A percentile compares a stretch with the other conserved stretches of the same genome.
phyloP scores from a whole-genome alignment of 2,329 filamentous ascomycete genomes.

The Cyphellophora europaea region DNA sequence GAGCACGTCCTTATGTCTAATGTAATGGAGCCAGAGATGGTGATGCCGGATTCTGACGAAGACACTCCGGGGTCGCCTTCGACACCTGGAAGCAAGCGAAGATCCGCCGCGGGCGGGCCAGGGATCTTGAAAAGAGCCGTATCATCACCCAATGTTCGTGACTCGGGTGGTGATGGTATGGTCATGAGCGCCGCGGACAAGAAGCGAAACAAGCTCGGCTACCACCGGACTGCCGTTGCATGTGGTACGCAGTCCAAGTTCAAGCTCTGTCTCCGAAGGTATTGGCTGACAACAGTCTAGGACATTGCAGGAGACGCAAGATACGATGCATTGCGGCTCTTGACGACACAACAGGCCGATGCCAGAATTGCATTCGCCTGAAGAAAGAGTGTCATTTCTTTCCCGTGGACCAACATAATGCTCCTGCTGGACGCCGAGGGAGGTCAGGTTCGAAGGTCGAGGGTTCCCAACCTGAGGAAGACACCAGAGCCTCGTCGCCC shows the following conservation, averaged over 20 bases:
- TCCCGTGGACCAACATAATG: slow-evolving; percentile 67
- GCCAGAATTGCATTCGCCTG: slow-evolving; percentile 84
- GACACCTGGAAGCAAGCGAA: too few relatives aligned
- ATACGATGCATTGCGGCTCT: slow-evolving; percentile 77
- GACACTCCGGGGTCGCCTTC: too few relatives aligned
- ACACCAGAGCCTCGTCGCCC: slow-evolving; percentile 41
- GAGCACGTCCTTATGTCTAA: too few relatives aligned
- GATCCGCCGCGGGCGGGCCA: too few relatives aligned
- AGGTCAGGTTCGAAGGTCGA: slow-evolving; percentile 36
- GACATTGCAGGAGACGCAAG: slow-evolving; percentile 84
- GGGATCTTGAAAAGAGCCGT: neutral
- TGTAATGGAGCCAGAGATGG: neutral
- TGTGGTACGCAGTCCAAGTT: slow-evolving; percentile 81
- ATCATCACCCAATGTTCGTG: slow-evolving; percentile 40
- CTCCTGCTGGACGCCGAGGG: slow-evolving; percentile 40
- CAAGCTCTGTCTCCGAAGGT: too few relatives aligned
- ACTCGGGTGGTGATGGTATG: slow-evolving; percentile 22
- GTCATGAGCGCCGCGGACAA: slow-evolving; percentile 48
- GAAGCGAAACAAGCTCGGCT: slow-evolving; percentile 84
- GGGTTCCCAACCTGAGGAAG: slow-evolving; percentile 28
- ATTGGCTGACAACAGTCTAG: slow-evolving; percentile 39
- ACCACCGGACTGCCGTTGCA: slow-evolving; percentile 88
- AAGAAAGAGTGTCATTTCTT: slow-evolving; percentile 93
- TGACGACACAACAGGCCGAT: slow-evolving; percentile 65
- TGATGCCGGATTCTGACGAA: neutral